phyloP scores from a whole-genome alignment of 2,329 filamentous ascomycete species.

The Knoxdaviesia proteae region DNA sequence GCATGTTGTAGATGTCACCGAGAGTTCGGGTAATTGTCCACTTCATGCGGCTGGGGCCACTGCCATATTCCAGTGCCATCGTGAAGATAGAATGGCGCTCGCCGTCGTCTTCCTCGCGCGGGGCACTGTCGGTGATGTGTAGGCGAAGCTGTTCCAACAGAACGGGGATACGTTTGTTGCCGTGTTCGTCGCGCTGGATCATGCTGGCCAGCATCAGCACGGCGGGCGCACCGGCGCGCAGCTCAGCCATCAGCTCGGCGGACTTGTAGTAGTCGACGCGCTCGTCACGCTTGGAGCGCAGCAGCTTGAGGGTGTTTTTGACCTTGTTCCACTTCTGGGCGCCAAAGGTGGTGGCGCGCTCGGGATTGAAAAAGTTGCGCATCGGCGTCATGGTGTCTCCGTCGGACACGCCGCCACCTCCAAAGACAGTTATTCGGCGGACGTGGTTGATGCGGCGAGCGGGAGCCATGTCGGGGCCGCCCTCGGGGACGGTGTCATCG shows the following conservation, averaged over 20 bases:
- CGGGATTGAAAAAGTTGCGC: constrained; percentile 37
- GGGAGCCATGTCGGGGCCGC: constrained; percentile 18
- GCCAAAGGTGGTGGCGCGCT: constrained; percentile 51
- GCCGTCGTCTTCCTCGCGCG: constrained; percentile 40
- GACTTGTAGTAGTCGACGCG: constrained; percentile 88
- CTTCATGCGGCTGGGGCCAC: constrained; percentile 84
- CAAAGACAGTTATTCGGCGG: constrained; percentile 43
- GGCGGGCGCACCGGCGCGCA: constrained; percentile 79
- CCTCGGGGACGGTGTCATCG: constrained; percentile 29
- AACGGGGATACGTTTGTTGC: constrained; percentile 85
- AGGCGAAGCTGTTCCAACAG: constrained; percentile 88
- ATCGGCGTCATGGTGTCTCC: constrained; percentile 35
- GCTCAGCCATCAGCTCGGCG: constrained; percentile 84
- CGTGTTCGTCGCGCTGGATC: constrained; percentile 93
- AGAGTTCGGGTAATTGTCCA: constrained; percentile 83
- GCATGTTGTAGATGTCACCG: constrained; percentile 76
- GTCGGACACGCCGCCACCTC: constrained; percentile 43
- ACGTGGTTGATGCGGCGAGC: constrained; percentile 40
- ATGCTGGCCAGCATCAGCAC: constrained; percentile 90
- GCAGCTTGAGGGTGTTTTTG: constrained; percentile 65
- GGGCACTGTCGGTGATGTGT: constrained; percentile 58
- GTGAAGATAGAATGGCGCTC: constrained; percentile 68
- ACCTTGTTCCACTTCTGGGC: constrained; percentile 83
- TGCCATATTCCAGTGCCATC: constrained; percentile 90
- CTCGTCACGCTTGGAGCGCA: constrained; percentile 68